Base-by-base conservation (phyloP, 129 eudicot genomes). In the Pulicaria dysenterica region DNA sequence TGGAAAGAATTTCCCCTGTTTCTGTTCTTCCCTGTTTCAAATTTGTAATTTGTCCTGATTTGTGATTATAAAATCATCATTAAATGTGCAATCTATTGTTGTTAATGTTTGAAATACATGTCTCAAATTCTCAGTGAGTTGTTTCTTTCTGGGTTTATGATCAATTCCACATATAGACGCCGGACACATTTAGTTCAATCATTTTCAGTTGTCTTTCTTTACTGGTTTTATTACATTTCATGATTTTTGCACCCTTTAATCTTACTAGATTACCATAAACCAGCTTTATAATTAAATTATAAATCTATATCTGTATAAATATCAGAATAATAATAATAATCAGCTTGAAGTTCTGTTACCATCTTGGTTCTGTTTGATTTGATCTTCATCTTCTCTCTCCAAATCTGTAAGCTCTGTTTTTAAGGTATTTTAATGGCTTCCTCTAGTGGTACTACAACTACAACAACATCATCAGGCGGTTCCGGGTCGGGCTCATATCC, bases 181-280 rank as follows among this genome's bases (percentile, higher is more conserved):
- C 81, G 96, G 86, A 92, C 94, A 56, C 96, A 89, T 75, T 74
- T 92, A 59, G 96, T 92, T 86, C 95, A 89, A 86, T 91, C 97
- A 8, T 91, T 91, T 81, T 91, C 97, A 24, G 96, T 91, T 77
- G 98, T 92, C 48, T 92, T 92, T 73, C 98, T 92, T 72, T 87
- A 92, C 90, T 92, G 98, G 98, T 87, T 92, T 36, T 92, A 89
- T 77, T 86, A 63, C 85, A 87, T 92, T 77, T 87, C 98, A 85
- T 92, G 80, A 76, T 83, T 64, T 5, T 44, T 3, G 58, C 50
- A 17, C 40, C 12, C 11, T 58, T 31, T 48, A 41, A 3, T 12
- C 24, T 13, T 64, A 37, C 6, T 64, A 63, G 15, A 46, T 41
- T 64, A 53, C 38, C 64, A 31, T 47, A 56, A 78, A 13, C 51